Evolutionary conservation across 2,329 filamentous ascomycete species (phyloP).

Genomic region (Mycogone perniciosa): DNA sequence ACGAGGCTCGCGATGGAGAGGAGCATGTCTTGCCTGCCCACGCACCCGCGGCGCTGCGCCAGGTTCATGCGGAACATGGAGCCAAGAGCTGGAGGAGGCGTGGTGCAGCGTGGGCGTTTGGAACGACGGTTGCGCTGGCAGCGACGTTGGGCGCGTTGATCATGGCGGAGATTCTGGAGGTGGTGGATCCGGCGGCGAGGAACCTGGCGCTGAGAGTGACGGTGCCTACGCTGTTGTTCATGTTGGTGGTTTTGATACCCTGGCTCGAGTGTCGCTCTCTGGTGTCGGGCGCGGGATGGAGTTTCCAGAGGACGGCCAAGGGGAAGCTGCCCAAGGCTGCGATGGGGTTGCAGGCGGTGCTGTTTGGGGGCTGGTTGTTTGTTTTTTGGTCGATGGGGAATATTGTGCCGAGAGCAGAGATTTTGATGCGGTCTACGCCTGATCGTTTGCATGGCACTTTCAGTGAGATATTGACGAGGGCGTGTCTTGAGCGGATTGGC

Average conservation of each 20-base stretch:
- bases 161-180: slow-evolving; percentile 75
- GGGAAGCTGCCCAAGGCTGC: slow-evolving; percentile 52
- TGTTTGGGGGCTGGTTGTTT: slow-evolving; percentile 63
- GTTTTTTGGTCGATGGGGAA: slow-evolving; percentile 71
- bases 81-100: slow-evolving; percentile 44
- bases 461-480: slow-evolving; percentile 38
- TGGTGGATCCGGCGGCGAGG: slow-evolving; percentile 61
- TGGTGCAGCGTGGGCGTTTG: slow-evolving; percentile 60
- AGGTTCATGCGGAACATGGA: slow-evolving; percentile 53
- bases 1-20: slow-evolving; percentile 45
- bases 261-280: slow-evolving; percentile 70
- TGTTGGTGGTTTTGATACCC: slow-evolving; percentile 70
- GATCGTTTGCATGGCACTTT: slow-evolving; percentile 1
- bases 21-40: slow-evolving; percentile 57
- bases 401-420: slow-evolving; percentile 42
- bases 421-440: slow-evolving; percentile 11
- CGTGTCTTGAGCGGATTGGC: slow-evolving; percentile 63
- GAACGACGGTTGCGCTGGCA: slow-evolving; percentile 69
- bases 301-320: slow-evolving; percentile 51
- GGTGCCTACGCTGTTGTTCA: slow-evolving; percentile 62
- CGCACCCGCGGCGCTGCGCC: slow-evolving; percentile 52
- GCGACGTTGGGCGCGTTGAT: slow-evolving; percentile 74
- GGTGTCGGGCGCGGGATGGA: slow-evolving; percentile 51
- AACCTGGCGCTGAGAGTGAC: slow-evolving; percentile 62
- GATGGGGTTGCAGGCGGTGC: slow-evolving; percentile 56